phyloP scores from a whole-genome alignment of 495 filamentous ascomycete genomes.

The Alectoria sarmentosa region DNA sequence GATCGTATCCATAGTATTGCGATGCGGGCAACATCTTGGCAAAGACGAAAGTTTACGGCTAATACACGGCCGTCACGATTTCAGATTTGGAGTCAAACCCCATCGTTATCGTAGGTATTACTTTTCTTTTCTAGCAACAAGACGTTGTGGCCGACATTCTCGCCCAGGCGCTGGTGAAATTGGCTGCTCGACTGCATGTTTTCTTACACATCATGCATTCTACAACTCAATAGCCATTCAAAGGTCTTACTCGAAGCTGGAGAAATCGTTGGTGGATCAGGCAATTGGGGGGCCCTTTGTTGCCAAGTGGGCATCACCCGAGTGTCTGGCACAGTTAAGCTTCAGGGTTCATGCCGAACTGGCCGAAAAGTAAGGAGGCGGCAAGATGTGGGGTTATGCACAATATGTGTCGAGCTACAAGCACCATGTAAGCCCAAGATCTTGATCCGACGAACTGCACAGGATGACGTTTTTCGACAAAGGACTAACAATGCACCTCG shows the following conservation, averaged over 20 bases:
- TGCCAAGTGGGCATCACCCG: slow-evolving; percentile 23
- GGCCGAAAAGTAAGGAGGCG: slow-evolving; percentile 20
- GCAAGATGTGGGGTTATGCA: slow-evolving; percentile 24
- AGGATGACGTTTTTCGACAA: neutral
- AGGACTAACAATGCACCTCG: slow-evolving; percentile 11
- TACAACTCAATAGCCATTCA: slow-evolving; percentile 65
- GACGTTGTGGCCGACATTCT: neutral
- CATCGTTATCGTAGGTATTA: neutral
- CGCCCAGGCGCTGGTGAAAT: slow-evolving; percentile 81
- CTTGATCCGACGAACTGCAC: neutral
- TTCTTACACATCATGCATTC: slow-evolving; percentile 73
- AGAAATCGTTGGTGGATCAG: slow-evolving; percentile 80
- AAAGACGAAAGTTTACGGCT: neutral
- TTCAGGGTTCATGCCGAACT: slow-evolving; percentile 20
- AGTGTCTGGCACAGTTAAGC: slow-evolving; percentile 21
- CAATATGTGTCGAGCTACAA: too few species aligned
- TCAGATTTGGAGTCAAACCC: neutral
- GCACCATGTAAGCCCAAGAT: slow-evolving; percentile 20
- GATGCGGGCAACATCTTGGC: neutral
- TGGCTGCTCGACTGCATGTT: slow-evolving; percentile 87
- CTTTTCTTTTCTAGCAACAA: neutral
- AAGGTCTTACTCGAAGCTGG: slow-evolving; percentile 84
- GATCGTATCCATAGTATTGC: neutral
- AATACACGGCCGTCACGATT: neutral
- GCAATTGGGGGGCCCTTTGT: slow-evolving; percentile 81